These are phyloP conservation scores for Secale cereale DNA, from an alignment of 176 grass and related monocot species.

Conservation along the genomic window DNA sequence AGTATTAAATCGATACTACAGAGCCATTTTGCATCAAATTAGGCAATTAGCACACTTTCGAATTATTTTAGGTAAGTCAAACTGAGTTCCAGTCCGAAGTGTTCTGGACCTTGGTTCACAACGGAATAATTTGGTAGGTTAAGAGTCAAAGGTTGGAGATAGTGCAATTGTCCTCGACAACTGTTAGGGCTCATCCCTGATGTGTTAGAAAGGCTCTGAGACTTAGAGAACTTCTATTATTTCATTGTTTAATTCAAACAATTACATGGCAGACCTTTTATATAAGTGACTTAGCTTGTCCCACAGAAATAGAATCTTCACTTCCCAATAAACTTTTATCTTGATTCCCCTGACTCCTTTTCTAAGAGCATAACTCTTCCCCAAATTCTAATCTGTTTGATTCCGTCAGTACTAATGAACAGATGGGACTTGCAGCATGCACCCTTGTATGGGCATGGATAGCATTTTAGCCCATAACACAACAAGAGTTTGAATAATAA, in stretches of 20 bases:
- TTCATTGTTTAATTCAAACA: not conserved
- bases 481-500: conserved; percentile 14
- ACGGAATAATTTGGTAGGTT: not conserved
- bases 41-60: not conserved
- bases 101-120: not conserved
- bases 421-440: not conserved
- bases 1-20: not conserved
- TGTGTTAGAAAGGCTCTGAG: not conserved
- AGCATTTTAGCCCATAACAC: not conserved
- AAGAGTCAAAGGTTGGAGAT: not conserved
- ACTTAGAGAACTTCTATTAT: not conserved
- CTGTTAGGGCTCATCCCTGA: not conserved
- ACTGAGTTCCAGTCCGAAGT: not conserved
- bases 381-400: not conserved
- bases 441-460: not conserved
- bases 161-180: not conserved
- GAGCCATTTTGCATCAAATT: not conserved
- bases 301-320: not conserved
- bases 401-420: not conserved
- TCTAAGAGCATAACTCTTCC: conserved; percentile 4
- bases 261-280: not conserved
- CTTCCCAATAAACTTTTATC: not conserved
- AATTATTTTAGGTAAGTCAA: not conserved
- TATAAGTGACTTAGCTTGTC: not conserved
- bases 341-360: not conserved